Percentiles rank a stretch among this genome's conserved stretches.
These are phyloP conservation scores for Cercospora sp. DNA, from an alignment of 2,329 filamentous ascomycete species.

Conservation along the genomic window DNA sequence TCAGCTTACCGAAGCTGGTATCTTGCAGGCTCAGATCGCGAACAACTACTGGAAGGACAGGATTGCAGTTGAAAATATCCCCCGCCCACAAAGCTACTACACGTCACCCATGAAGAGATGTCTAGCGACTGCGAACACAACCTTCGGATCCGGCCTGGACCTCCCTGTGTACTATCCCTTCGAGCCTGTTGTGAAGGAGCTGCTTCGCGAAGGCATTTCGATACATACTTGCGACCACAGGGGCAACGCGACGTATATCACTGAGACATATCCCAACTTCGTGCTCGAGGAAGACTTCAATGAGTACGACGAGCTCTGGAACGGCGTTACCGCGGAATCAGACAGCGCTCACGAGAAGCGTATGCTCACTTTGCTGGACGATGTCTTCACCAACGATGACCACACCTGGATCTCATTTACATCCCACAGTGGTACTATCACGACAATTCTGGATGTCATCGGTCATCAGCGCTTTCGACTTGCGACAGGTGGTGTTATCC, in stretches of 20 bases:
- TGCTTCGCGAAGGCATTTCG: conserved; percentile 64
- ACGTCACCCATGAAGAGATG: conserved; percentile 64
- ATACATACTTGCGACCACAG: conserved; percentile 69
- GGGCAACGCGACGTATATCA: conserved; percentile 56
- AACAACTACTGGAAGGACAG: conserved; percentile 61
- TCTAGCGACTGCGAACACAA: conserved; percentile 62
- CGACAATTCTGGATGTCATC: conserved; percentile 55
- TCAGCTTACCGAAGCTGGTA: conserved; percentile 58
- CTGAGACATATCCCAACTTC: conserved; percentile 54
- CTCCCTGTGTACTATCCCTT: conserved; percentile 57
- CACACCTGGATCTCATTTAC: conserved; percentile 61
- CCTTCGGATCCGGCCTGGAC: conserved; percentile 55
- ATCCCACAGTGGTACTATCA: conserved; percentile 61
- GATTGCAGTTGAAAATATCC: conserved; percentile 57
- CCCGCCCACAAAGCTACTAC: conserved; percentile 66
- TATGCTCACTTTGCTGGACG: conserved; percentile 55
- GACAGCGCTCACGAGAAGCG: conserved; percentile 53
- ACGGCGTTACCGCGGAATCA: conserved; percentile 52
- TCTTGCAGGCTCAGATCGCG: conserved; percentile 59
- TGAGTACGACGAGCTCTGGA: conserved; percentile 59
- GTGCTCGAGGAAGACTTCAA: conserved; percentile 61
- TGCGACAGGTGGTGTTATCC: conserved; percentile 67
- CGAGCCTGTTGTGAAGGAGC: conserved; percentile 62
- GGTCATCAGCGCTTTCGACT: conserved; percentile 63
- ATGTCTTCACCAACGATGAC: conserved; percentile 56